Percentiles rank a stretch among this genome's conserved stretches.
phyloP scores from a whole-genome alignment of 2,329 filamentous ascomycete genomes.

The Beauveria scarabaeidicola region DNA sequence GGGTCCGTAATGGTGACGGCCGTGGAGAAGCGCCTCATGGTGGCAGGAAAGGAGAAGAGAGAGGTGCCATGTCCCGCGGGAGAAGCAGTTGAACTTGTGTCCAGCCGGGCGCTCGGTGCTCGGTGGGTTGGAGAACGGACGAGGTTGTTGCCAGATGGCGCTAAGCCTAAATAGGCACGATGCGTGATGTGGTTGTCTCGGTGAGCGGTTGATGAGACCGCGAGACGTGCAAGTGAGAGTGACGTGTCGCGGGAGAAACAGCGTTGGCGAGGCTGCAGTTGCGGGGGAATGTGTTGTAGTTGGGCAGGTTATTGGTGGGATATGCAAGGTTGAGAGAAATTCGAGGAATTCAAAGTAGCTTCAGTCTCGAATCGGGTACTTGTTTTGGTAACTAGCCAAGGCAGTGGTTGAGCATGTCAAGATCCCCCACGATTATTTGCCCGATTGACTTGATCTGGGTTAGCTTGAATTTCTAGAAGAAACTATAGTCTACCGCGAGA shows the following conservation, averaged over 20 bases:
- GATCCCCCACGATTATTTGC: no score
- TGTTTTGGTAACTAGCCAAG: no score
- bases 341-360: no score
- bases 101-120: not conserved
- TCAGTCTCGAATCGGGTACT: no score
- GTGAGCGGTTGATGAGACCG: not conserved
- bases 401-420: no score
- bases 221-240: no score
- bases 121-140: not conserved
- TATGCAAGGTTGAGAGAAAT: no score
- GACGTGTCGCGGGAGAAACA: no score
- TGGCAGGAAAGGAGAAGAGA: not conserved
- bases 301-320: no score
- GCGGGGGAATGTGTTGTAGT: not conserved
- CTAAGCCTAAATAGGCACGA: not conserved
- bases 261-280: not conserved
- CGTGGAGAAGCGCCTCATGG: conserved; percentile 31
- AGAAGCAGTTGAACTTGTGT: not conserved
- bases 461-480: no score
- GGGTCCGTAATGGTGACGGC: conserved; percentile 61
- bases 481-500: no score
- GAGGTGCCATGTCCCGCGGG: not conserved
- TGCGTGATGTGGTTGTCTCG: not conserved
- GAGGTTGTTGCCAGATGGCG: not conserved
- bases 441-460: no score